Conservation (phyloP, 805 yeast genomes). For the Saccharomycopsis malanga region DNA sequence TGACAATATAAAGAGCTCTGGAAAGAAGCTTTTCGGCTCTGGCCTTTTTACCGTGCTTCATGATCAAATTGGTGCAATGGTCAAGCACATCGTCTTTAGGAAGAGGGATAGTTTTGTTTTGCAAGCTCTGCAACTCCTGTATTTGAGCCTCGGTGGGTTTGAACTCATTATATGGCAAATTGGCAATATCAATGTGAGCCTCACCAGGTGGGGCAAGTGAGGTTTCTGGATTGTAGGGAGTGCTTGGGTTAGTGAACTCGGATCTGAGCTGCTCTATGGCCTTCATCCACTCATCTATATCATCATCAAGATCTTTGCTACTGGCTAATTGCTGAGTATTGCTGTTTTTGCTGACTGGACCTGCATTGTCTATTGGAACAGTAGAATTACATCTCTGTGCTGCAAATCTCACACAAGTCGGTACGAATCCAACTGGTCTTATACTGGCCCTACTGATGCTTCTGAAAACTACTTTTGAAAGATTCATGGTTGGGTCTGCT, state of each 20-base stretch:
- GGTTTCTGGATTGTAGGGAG: conserved; percentile 32
- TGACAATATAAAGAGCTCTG: conserved; percentile 74
- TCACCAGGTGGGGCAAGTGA: conserved; percentile 37
- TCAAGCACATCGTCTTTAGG: conserved; percentile 64
- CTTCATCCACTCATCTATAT: conserved; percentile 36
- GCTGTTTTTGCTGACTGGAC: not conserved
- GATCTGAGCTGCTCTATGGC: conserved; percentile 34
- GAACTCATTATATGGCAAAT: conserved; percentile 31
- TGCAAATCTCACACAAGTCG: not conserved
- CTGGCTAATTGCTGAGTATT: not conserved
- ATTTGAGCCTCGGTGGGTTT: conserved; percentile 62
- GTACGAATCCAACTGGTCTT: not conserved
- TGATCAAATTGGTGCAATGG: conserved; percentile 76
- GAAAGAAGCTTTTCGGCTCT: conserved; percentile 66
- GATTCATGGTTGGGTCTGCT: too few relatives aligned
- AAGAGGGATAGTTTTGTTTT: conserved; percentile 50
- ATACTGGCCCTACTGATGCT: not conserved
- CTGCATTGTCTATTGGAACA: not conserved
- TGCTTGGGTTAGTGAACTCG: conserved; percentile 32
- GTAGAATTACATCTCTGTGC: not conserved
- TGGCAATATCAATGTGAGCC: conserved; percentile 29
- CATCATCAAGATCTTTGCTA: conserved; percentile 25
- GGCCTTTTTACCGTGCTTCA: conserved; percentile 88
- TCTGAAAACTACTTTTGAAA: not conserved
- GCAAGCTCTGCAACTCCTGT: conserved; percentile 44